Base-by-base conservation (phyloP, 2,329 filamentous ascomycete genomes). In the Arachnomyces sp. region DNA sequence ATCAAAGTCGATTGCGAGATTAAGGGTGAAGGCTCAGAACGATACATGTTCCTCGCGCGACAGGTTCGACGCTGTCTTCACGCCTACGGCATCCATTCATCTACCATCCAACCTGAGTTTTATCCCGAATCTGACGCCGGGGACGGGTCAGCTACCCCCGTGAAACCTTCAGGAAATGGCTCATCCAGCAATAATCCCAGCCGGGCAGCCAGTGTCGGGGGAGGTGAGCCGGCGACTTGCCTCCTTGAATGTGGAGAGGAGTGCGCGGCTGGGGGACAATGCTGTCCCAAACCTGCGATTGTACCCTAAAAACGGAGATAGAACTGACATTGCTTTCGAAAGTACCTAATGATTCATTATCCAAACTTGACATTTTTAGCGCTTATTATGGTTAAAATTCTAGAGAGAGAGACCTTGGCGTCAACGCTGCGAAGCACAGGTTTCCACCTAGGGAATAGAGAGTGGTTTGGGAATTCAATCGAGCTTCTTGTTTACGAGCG, bases 61-160 rank as follows among this genome's bases (percentile, higher is more conserved):
- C 80, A 83, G 42, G 84, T 93, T 13, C 77, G 89, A 35, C 81
- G 81, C 55, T 98, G 92, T 55, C 78, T 98, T 2, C 92, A 98
- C 62, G 89, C 79, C 28, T 95, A 94, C 53, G 90, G 92, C 41
- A 96, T 98, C 49, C 92, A 98, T 68, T 93, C 85, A 29, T 90
- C 88, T 28, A 98, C 92, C 9, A 96, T 98, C 52, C 92, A 98
- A 64, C 92, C 92, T 4, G 92, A 98, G 62, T 98, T 71, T 35
- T 51, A 57, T 7, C 63, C 59, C 1, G 60, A 57, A 4, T 63
- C 55, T 40, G 61, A 66, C 28, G 35, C 33, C 2, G 61, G 63
- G 35, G 60, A 61, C 9, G 51, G 46, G 31, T 41, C 49, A 6
- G 36, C 30, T 11, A 45, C 45, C n/a, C 40, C 49, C 9, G 53